These are phyloP conservation scores for Globisporangium solare DNA, from an alignment of 352 stramenopile species.

Conservation along the genomic window DNA sequence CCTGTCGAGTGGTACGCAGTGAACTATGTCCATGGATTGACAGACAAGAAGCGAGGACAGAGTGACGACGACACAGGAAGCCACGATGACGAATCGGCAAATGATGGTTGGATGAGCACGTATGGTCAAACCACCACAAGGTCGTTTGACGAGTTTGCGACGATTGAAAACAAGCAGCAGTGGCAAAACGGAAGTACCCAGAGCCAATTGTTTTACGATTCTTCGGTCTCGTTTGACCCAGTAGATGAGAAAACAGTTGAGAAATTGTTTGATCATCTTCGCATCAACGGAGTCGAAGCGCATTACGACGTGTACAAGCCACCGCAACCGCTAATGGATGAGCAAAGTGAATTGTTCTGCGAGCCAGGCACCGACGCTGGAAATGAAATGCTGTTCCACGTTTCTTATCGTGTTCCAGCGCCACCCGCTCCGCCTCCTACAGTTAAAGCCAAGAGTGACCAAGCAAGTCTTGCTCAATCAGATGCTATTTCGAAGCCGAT, in stretches of 20 bases:
- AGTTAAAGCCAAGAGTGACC: slow-evolving; percentile 30
- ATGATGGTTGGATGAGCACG: slow-evolving; percentile 12
- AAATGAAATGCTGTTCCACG: slow-evolving; percentile 48
- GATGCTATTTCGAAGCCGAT: slow-evolving; percentile 24
- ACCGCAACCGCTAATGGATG: slow-evolving; percentile 24
- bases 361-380: slow-evolving; percentile 21
- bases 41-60: slow-evolving; percentile 49
- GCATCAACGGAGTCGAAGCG: slow-evolving; percentile 50
- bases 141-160: slow-evolving; percentile 43
- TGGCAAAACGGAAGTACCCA: slow-evolving; percentile 44
- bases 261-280: slow-evolving; percentile 42
- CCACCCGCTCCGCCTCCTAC: slow-evolving; percentile 20
- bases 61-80: slow-evolving; percentile 5
- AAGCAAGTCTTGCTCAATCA: slow-evolving; percentile 15
- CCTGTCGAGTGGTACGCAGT: slow-evolving; percentile 86
- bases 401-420: slow-evolving; percentile 62
- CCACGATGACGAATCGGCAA: slow-evolving; percentile 19
- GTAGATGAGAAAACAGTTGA: slow-evolving; percentile 28
- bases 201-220: slow-evolving; percentile 39
- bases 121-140: slow-evolving; percentile 21
- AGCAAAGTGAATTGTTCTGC: slow-evolving; percentile 13
- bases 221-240: slow-evolving; percentile 7
- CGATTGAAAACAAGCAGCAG: slow-evolving; percentile 23
- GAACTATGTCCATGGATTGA: slow-evolving; percentile 61
- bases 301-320: slow-evolving; percentile 54